Conservation (phyloP, 257 asterid genomes). For the Cinchona pubescens region DNA sequence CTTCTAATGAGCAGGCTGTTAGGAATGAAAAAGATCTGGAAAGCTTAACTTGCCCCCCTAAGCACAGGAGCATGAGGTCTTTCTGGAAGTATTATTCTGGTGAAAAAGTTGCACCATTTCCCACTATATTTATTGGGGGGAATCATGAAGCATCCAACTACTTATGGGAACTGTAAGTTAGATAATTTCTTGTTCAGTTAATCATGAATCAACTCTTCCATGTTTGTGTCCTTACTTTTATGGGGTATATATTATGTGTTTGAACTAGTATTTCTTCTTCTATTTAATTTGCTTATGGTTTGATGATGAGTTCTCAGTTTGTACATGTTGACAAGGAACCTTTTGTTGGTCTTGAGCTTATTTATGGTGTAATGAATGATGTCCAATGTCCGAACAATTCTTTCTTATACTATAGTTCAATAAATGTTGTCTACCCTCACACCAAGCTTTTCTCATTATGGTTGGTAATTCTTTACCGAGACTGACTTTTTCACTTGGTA, state of each 20-base stretch:
- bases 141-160: slow-evolving; percentile 93
- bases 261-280: background rate
- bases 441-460: background rate
- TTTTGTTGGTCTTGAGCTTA: background rate
- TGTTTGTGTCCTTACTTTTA: background rate
- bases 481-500: background rate
- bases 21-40: slow-evolving; percentile 72
- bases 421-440: background rate
- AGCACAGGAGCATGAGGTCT: slow-evolving; percentile 71
- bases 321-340: background rate
- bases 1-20: slow-evolving; percentile 50
- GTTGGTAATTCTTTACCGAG: background rate
- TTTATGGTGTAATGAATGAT: background rate
- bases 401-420: background rate
- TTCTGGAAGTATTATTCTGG: slow-evolving; percentile 96
- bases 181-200: background rate
- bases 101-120: slow-evolving; percentile 84
- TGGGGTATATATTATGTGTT: background rate
- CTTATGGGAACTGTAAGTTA: slow-evolving; percentile 80
- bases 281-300: background rate
- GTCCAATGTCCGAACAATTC: background rate
- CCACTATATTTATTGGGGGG: slow-evolving; percentile 84
- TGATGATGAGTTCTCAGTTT: background rate
- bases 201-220: background rate
- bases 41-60: slow-evolving; percentile 62